Evolutionary conservation across 306 rosid genomes (phyloP).

Genomic region (Lupinus albus): DNA sequence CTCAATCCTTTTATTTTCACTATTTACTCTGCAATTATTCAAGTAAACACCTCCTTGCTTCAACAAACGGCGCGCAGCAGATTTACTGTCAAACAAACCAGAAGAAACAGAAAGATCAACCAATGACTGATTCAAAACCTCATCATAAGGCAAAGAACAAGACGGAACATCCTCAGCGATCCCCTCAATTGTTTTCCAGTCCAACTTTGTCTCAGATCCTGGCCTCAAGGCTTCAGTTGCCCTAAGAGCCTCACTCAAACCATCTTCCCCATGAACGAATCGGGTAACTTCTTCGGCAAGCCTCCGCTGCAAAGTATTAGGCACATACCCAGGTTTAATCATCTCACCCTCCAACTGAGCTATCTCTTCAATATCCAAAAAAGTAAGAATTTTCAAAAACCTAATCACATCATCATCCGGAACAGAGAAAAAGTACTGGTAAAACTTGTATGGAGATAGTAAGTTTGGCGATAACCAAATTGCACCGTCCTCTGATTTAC

Average conservation of each 20-base stretch:
- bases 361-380: conserved; percentile 72
- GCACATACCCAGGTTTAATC: conserved; percentile 59
- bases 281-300: conserved; percentile 92
- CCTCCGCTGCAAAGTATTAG: conserved; percentile 72
- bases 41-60: conserved; percentile 96
- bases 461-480: conserved; percentile 69
- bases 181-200: conserved; percentile 83
- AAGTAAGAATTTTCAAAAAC: conserved; percentile 75
- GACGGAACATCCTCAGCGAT: conserved; percentile 87
- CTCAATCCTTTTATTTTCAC: conserved; percentile 68
- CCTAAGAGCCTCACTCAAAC: conserved; percentile 75
- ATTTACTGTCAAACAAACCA: conserved; percentile 85
- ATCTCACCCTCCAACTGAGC: conserved; percentile 64
- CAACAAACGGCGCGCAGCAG: conserved; percentile 83
- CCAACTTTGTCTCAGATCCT: conserved; percentile 83
- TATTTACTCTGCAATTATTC: conserved; percentile 77
- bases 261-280: conserved; percentile 87
- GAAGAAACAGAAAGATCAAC: conserved; percentile 86
- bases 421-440: conserved; percentile 84
- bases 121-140: conserved; percentile 60
- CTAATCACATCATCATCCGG: conserved; percentile 83
- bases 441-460: conserved; percentile 85
- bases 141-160: conserved; percentile 70
- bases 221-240: conserved; percentile 93
- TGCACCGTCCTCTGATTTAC: conserved; percentile 95